Evolutionary conservation across 495 filamentous ascomycete species (phyloP), one percentile per base, ranked within the genome.

Genomic region (Aspergillus conjunctus): DNA sequence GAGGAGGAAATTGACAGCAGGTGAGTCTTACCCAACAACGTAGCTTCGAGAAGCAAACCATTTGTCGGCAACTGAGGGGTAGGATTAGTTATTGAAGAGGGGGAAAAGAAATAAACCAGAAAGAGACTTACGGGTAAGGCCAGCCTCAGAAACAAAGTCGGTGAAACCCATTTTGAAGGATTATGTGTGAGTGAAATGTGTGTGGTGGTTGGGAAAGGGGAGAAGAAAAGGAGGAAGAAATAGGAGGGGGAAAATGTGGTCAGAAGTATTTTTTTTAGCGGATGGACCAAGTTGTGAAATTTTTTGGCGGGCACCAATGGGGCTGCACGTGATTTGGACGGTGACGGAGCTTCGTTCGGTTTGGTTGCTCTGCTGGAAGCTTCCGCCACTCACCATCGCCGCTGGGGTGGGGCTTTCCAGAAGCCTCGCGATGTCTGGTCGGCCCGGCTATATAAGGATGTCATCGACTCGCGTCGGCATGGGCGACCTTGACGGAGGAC

Each of bases 31-130:
- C 92, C 92, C 93, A 79, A 88, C 83, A 70, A 98, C 86, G 84
- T 98, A 98, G 80, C 90, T 94, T 68, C 93, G 88, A 67, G 89
- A 91, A 65, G 85, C 85, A 71, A 96, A 81, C 88, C 86, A 98
- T 83, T 84, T 87, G 85, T 97, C 90, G 73, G 97, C 89, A 73
- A 94, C 93, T 97, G 77, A 67, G 70, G 66, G 63, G 74, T 62
- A 76, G 59, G 69, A 71, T 77, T 68, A 77, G 66, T 71, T 61
- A 73, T 64, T 45, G 58, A 59, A 58, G 48, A 68, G 50, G 37
- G 39, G 31, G 32, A 50, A 12, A 26, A 46, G 67, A 61, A 64
- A 63, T 61, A 59, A 66, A 58, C 59, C 49, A 59, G 60, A 64
- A 62, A 66, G 59, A 59, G 56, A 77, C 91, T 71, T 87, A 96